Evolutionary conservation across 495 filamentous ascomycete genomes (phyloP).

Genomic region (Podospora appendiculata): DNA sequence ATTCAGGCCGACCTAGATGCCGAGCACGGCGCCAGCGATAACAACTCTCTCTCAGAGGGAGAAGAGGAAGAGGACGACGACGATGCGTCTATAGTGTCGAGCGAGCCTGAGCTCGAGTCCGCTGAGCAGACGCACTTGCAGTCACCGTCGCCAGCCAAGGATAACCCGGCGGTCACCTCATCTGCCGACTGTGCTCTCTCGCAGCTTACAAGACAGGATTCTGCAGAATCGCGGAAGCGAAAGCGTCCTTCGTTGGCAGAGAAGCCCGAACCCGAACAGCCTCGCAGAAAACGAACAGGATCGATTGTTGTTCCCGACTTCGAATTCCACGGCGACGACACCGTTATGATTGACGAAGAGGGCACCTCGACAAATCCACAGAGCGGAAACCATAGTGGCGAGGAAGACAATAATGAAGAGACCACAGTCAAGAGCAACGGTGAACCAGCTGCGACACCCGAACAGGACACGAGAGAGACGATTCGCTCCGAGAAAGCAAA

Average conservation of each 20-base stretch:
- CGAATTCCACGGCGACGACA: constrained; percentile 28
- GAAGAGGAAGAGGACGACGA: constrained; percentile 34
- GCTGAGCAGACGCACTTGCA: constrained; percentile 7
- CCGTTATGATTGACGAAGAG: constrained; percentile 35
- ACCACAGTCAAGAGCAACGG: constrained; percentile 9
- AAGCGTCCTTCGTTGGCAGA: constrained; percentile 40
- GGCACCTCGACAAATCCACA: constrained; percentile 28
- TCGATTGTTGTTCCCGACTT: constrained; percentile 30
- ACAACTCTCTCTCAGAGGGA: constrained; percentile 34
- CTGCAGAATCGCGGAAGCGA: constrained; percentile 40
- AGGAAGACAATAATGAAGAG: constrained; percentile 26
- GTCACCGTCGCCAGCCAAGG: constrained; percentile 20
- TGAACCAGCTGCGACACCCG: constrained; percentile 19
- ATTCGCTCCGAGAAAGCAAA: constrained; percentile 28
- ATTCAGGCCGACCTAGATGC: constrained; percentile 25
- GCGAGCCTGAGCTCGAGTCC: constrained; percentile 23
- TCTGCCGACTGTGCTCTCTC: constrained; percentile 8
- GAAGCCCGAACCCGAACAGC: constrained; percentile 41
- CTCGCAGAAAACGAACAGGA: constrained; percentile 49
- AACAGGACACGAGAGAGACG: constrained; percentile 13
- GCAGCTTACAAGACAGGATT: constrained; percentile 11
- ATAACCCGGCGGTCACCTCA: constrained; percentile 12
- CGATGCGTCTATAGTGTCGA: constrained; percentile 26
- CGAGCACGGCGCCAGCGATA: constrained; percentile 29
- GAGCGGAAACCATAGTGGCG: constrained; percentile 33